A percentile compares a stretch with the other conserved stretches of the same genome.
phyloP scores from a whole-genome alignment of 2,329 filamentous ascomycete genomes.

The Colletotrichum eleusines region DNA sequence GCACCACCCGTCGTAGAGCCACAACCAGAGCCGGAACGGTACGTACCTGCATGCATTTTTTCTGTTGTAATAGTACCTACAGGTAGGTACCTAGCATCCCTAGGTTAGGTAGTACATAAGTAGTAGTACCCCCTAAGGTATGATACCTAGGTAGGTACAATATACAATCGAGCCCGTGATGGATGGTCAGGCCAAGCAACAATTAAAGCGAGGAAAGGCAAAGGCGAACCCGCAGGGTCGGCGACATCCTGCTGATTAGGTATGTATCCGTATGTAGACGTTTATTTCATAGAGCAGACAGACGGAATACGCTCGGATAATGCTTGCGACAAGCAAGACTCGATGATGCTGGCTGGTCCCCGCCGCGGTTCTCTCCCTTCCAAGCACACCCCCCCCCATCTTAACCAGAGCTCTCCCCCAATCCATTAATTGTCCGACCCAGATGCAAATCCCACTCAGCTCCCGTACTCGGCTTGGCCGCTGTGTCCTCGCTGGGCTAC shows the following conservation, averaged over 20 bases:
- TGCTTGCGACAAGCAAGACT: not conserved
- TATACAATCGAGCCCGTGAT: not conserved
- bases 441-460: not conserved
- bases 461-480: slow-evolving; percentile 3
- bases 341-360: not conserved
- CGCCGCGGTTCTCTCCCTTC: not conserved
- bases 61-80: too few relatives aligned
- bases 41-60: slow-evolving; percentile 24
- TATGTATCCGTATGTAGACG: too few relatives aligned
- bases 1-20: too few relatives aligned
- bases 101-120: too few relatives aligned
- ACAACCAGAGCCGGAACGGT: not conserved
- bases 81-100: too few relatives aligned
- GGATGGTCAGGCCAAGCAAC: slow-evolving; percentile 17
- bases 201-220: not conserved
- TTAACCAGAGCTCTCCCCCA: not conserved
- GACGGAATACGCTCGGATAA: not conserved
- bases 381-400: not conserved
- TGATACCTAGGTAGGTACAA: too few relatives aligned
- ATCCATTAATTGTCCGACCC: not conserved
- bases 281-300: not conserved
- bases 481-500: not conserved
- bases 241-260: not conserved
- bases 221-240: slow-evolving; percentile 22
- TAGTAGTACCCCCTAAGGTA: too few relatives aligned